These are phyloP conservation scores for Sporisorium graminicola DNA, from an alignment of 1,284 basidiomycete genomes.

Conservation along the genomic window DNA sequence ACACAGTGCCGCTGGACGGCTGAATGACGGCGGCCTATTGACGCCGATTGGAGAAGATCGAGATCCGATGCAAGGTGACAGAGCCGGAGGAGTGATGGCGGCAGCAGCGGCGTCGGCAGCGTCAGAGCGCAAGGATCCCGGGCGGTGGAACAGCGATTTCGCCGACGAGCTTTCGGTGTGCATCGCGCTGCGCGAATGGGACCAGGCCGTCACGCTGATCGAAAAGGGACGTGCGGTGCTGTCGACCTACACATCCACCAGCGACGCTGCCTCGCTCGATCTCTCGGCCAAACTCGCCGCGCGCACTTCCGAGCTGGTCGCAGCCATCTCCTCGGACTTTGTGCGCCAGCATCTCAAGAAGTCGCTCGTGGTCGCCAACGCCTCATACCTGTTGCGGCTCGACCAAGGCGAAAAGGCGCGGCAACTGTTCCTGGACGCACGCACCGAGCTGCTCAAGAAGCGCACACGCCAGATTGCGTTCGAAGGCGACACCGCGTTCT, in stretches of 20 bases:
- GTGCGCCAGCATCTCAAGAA: constrained; percentile 83
- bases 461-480: constrained; percentile 87
- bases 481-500: constrained; percentile 87
- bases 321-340: constrained; percentile 81
- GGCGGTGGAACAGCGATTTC: constrained; percentile 87
- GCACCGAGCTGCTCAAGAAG: constrained; percentile 80
- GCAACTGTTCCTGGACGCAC: constrained; percentile 83
- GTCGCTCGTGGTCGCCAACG: constrained; percentile 79
- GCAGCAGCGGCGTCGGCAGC: constrained; percentile 44
- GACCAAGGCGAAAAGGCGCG: constrained; percentile 83
- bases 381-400: constrained; percentile 80
- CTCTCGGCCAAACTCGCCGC: constrained; percentile 37
- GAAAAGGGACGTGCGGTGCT: constrained; percentile 82
- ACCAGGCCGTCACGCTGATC: constrained; percentile 83
- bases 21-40: constrained; percentile 14
- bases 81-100: constrained; percentile 33
- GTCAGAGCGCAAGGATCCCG: constrained; percentile 63
- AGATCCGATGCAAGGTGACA: not conserved
- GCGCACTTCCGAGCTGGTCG: constrained; percentile 73
- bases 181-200: constrained; percentile 90
- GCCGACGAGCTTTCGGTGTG: constrained; percentile 90
- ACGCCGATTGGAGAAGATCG: constrained; percentile 32
- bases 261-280: constrained; percentile 34
- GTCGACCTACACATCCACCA: constrained; percentile 72
- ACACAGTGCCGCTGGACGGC: not conserved